phyloP scores from a whole-genome alignment of 2,329 filamentous ascomycete genomes.

The Fonsecaea monophora region DNA sequence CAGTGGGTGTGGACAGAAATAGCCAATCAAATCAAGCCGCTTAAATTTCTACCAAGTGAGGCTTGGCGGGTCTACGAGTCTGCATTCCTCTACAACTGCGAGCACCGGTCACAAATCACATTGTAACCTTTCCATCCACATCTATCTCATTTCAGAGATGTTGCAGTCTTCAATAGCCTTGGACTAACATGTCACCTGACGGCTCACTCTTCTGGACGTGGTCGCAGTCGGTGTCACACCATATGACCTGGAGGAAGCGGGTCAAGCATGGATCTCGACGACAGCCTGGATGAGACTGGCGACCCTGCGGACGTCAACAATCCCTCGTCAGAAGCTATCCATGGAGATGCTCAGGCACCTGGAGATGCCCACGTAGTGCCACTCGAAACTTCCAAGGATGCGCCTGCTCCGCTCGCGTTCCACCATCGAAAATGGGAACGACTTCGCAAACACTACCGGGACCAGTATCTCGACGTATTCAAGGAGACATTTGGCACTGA shows the following conservation, averaged over 20 bases:
- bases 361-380: background rate
- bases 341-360: background rate
- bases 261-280: constrained; percentile 22
- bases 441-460: constrained; percentile 50
- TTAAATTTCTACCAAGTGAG: background rate
- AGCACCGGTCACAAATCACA: background rate
- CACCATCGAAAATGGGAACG: constrained; percentile 35
- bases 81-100: background rate
- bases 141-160: background rate
- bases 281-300: constrained; percentile 24
- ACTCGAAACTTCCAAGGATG: background rate
- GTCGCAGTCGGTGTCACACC: background rate
- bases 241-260: constrained; percentile 24
- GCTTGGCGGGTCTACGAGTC: no score
- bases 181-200: constrained; percentile 6
- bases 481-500: constrained; percentile 62
- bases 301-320: background rate
- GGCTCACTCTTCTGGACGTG: background rate
- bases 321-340: background rate
- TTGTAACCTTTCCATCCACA: background rate
- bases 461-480: constrained; percentile 58
- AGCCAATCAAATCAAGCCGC: background rate
- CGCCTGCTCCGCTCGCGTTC: background rate
- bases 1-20: background rate
- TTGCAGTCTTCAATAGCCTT: background rate